Percentiles rank a stretch among this genome's conserved stretches.
These are phyloP conservation scores for Aspergillus fischeri DNA, from an alignment of 2,329 filamentous ascomycete species.

Conservation along the genomic window DNA sequence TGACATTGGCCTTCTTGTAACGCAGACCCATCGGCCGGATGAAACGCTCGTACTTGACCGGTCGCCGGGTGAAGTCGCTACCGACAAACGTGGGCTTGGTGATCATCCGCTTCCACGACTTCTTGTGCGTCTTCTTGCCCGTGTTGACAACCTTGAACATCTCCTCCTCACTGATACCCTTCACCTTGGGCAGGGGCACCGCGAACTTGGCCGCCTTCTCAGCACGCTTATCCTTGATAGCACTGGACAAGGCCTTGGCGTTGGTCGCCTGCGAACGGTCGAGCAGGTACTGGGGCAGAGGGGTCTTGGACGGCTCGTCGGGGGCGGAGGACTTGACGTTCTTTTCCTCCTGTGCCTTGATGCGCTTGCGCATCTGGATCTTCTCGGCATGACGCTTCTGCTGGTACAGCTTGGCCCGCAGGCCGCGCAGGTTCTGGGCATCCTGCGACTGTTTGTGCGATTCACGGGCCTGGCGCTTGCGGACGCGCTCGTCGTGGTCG, in stretches of 20 bases:
- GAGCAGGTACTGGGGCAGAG: constrained; percentile 87
- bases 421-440: constrained; percentile 87
- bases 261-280: constrained; percentile 70
- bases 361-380: constrained; percentile 94
- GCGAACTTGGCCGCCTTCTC: constrained; percentile 93
- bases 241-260: constrained; percentile 71
- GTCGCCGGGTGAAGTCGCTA: constrained; percentile 79
- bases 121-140: constrained; percentile 89
- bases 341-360: constrained; percentile 92
- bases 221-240: constrained; percentile 91
- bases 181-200: constrained; percentile 89
- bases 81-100: constrained; percentile 88
- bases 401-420: constrained; percentile 88
- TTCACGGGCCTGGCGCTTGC: constrained; percentile 85
- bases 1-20: constrained; percentile 74
- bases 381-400: constrained; percentile 95
- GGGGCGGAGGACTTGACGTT: constrained; percentile 83
- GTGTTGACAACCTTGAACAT: constrained; percentile 98
- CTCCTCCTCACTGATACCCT: constrained; percentile 90
- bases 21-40: constrained; percentile 73
- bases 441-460: constrained; percentile 82
- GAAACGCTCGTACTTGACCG: constrained; percentile 72
- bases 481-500: constrained; percentile 81
- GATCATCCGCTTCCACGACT: constrained; percentile 63
- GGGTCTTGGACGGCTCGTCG: constrained; percentile 69